Conservation (phyloP, 352 stramenopile genomes). For the Pythium plurisporium region DNA sequence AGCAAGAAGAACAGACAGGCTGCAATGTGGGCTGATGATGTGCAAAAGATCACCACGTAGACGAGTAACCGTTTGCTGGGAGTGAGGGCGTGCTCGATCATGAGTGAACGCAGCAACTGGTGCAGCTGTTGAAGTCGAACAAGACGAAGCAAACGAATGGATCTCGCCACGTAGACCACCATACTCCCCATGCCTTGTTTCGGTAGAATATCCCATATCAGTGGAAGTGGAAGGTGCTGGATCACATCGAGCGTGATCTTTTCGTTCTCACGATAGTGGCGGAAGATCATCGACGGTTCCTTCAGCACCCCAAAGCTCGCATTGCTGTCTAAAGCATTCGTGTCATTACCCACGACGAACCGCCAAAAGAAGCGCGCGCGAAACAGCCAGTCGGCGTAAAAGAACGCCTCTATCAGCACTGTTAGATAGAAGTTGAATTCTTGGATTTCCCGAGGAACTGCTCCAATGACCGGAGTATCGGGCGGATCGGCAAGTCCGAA, state of each 20-base stretch:
- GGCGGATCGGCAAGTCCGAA: constrained; percentile 20
- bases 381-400: constrained; percentile 46
- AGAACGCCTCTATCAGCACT: constrained; percentile 52
- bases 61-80: constrained; percentile 40
- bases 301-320: constrained; percentile 17
- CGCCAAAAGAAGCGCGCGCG: constrained; percentile 41
- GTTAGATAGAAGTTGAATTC: constrained; percentile 28
- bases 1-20: constrained; percentile 59
- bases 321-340: constrained; percentile 6
- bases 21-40: constrained; percentile 34
- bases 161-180: constrained; percentile 26
- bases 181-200: constrained; percentile 37
- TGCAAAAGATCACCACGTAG: constrained; percentile 46
- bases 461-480: constrained; percentile 12
- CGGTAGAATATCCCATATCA: constrained; percentile 55
- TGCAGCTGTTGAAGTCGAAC: constrained; percentile 44
- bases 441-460: constrained; percentile 36
- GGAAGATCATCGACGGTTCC: constrained; percentile 23
- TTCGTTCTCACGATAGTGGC: constrained; percentile 41
- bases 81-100: constrained; percentile 41
- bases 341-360: constrained; percentile 2
- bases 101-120: constrained; percentile 30
- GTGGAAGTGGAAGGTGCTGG: constrained; percentile 32
- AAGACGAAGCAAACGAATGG: constrained; percentile 44
- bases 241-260: constrained; percentile 31